Evolutionary conservation across 192 early-diverging fungal species (phyloP).

Genomic region (Funneliformis geosporum): DNA sequence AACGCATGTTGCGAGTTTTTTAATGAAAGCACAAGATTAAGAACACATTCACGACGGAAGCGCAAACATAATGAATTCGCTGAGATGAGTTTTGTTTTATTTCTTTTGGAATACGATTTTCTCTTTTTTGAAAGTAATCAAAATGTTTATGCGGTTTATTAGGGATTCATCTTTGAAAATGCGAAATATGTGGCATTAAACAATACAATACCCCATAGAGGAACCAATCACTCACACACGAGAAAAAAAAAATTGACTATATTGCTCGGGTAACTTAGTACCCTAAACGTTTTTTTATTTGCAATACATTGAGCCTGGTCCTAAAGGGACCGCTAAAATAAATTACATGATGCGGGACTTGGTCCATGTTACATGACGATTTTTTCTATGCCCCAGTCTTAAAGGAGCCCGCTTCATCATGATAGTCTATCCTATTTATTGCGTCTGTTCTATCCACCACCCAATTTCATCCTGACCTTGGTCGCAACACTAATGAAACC

Average conservation of each 20-base stretch:
- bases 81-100: slow-evolving; percentile 4
- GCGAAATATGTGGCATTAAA: slow-evolving; percentile 9
- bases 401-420: too few species aligned
- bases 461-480: too few species aligned
- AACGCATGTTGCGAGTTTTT: slow-evolving; percentile 4
- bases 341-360: too few species aligned
- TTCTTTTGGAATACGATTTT: slow-evolving; percentile 2
- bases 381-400: too few species aligned
- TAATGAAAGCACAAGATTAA: not conserved
- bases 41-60: not conserved
- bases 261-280: too few species aligned
- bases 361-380: too few species aligned
- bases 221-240: not conserved
- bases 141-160: slow-evolving; percentile 4
- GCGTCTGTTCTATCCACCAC: not conserved
- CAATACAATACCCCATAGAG: not conserved
- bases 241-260: too few species aligned
- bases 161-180: not conserved
- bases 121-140: slow-evolving; percentile 13
- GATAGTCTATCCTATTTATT: too few species aligned
- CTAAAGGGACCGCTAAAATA: too few species aligned
- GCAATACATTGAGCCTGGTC: too few species aligned
- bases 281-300: too few species aligned
- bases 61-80: slow-evolving; percentile 12
- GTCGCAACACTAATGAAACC: too few species aligned